These are phyloP conservation scores for Calocera viscosa DNA, from an alignment of 768 basidiomycete species.

Conservation along the genomic window DNA sequence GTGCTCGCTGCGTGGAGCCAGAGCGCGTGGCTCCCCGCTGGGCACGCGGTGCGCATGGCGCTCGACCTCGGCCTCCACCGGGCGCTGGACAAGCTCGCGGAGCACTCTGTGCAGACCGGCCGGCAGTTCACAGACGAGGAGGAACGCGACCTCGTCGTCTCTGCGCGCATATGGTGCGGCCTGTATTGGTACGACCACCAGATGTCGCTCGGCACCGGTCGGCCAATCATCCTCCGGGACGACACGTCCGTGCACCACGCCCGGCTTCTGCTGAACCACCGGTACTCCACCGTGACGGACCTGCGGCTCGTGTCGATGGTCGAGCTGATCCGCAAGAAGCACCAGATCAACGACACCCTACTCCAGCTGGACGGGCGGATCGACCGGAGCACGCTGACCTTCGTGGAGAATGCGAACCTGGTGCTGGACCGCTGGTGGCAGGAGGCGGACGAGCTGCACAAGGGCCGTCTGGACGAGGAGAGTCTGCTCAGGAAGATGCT, in stretches of 20 bases:
- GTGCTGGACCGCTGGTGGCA: conserved; percentile 86
- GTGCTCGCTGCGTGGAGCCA: conserved; percentile 87
- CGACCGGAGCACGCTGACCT: conserved; percentile 69
- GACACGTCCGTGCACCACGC: conserved; percentile 79
- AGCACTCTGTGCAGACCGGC: conserved; percentile 43
- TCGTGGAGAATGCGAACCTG: conserved; percentile 73
- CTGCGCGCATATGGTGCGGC: conserved; percentile 87
- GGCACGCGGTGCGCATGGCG: conserved; percentile 94
- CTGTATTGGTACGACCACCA: conserved; percentile 96
- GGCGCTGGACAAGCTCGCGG: conserved; percentile 81
- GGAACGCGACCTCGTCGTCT: conserved; percentile 80
- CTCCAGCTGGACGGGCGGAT: conserved; percentile 76
- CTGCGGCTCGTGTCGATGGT: conserved; percentile 77
- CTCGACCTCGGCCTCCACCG: conserved; percentile 86
- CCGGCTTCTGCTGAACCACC: conserved; percentile 66
- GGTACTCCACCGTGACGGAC: conserved; percentile 81
- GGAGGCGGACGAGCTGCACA: conserved; percentile 76
- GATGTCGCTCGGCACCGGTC: conserved; percentile 83
- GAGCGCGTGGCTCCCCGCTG: conserved; percentile 88
- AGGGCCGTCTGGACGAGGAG: conserved; percentile 65
- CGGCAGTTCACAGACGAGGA: conserved; percentile 46
- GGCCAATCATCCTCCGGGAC: conserved; percentile 80
- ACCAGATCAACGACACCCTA: conserved; percentile 86
- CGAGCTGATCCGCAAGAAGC: conserved; percentile 87
- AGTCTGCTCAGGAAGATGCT: conserved; percentile 77